These are phyloP conservation scores for Leishmania tarentolae DNA, from an alignment of 208 protist species.

Conservation along the genomic window DNA sequence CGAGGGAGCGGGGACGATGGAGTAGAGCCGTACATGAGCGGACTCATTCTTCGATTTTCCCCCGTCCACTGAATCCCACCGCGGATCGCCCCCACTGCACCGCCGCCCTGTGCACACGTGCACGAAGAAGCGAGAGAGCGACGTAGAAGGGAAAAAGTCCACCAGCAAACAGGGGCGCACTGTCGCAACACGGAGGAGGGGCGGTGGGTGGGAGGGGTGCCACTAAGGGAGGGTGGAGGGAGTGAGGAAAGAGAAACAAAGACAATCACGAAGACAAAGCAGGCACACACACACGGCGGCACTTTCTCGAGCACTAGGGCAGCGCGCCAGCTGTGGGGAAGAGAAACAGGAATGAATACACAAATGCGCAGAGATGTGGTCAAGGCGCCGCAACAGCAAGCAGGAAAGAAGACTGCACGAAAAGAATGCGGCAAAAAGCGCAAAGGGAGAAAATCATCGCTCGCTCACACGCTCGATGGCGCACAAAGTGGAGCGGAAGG, in stretches of 20 bases:
- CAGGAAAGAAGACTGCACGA: neutral
- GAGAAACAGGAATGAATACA: neutral
- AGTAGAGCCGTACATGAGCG: neutral
- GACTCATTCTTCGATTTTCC: neutral
- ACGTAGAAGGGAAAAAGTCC: slow-evolving; percentile 1
- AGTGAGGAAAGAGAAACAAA: neutral
- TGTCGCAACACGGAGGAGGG: neutral
- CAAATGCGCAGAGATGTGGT: neutral
- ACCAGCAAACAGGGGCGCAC: neutral
- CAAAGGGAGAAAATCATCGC: neutral
- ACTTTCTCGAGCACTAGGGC: neutral
- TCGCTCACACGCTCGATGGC: neutral
- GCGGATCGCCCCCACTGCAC: neutral
- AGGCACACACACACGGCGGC: neutral
- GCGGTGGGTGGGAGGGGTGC: neutral
- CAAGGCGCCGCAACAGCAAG: neutral
- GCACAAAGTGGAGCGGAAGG: neutral
- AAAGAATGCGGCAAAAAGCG: neutral
- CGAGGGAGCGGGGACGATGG: neutral
- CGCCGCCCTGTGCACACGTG: neutral
- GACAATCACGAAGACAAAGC: neutral
- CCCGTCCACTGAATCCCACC: neutral
- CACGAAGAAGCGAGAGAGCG: slow-evolving; percentile 10
- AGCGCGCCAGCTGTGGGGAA: neutral
- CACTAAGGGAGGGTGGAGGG: neutral